Evolutionary conservation across 2,329 filamentous ascomycete genomes (phyloP).

Genomic region (Talaromyces sp.): DNA sequence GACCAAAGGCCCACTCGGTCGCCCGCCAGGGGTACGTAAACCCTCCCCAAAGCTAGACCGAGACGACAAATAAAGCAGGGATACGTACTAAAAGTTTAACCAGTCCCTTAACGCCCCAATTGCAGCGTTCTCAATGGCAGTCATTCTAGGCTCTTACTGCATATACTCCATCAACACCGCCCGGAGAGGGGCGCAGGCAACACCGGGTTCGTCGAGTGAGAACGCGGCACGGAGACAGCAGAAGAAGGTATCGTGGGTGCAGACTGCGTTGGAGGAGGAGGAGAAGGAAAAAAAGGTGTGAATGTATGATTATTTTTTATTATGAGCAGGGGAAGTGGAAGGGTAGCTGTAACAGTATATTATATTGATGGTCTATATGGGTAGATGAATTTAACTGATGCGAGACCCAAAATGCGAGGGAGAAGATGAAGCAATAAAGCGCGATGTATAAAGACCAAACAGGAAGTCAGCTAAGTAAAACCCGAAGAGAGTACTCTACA

Average conservation of each 20-base stretch:
- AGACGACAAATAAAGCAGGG: background rate
- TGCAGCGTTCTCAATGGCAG: conserved; percentile 5
- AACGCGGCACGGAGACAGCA: background rate
- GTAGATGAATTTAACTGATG: background rate
- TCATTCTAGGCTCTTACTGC: conserved; percentile 3
- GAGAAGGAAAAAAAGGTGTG: background rate
- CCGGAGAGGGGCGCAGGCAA: background rate
- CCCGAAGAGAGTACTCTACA: too few species aligned
- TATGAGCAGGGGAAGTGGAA: background rate
- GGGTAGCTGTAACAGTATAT: background rate
- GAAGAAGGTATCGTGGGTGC: background rate
- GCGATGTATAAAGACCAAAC: background rate
- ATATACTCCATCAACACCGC: background rate
- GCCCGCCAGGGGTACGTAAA: conserved; percentile 6
- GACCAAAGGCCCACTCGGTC: conserved; percentile 2
- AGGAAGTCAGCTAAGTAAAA: background rate
- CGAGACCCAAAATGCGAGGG: background rate
- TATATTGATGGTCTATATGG: background rate
- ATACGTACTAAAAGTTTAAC: background rate
- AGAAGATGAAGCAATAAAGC: background rate
- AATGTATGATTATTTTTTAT: background rate
- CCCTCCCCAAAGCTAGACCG: background rate
- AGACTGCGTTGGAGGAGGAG: conserved; percentile 1
- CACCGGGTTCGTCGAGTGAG: background rate
- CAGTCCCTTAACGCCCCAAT: conserved; percentile 8